Evolutionary conservation across 441 rosid species (phyloP).

Genomic region (Populus trichocarpa): DNA sequence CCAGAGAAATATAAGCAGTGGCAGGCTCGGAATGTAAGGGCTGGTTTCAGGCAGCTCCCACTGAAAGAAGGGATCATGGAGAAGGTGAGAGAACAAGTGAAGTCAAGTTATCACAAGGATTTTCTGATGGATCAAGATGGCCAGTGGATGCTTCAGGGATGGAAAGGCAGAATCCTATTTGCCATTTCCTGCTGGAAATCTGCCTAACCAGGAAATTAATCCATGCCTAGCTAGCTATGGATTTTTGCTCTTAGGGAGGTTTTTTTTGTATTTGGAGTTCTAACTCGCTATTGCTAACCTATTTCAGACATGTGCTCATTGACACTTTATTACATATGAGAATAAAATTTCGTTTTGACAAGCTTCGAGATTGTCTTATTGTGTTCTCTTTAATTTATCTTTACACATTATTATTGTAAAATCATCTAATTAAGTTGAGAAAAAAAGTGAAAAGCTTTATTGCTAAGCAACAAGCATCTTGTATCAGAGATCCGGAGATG

Average conservation of each 20-base stretch:
- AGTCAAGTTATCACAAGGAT: constrained; percentile 42
- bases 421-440: neutral
- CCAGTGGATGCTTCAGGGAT: constrained; percentile 71
- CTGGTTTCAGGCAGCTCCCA: constrained; percentile 51
- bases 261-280: neutral
- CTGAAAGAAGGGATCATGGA: constrained; percentile 44
- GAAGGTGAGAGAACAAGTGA: constrained; percentile 33
- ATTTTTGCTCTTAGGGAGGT: too few relatives aligned
- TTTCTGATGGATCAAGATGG: constrained; percentile 55
- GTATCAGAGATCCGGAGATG: neutral
- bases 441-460: neutral
- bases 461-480: neutral
- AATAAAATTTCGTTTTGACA: neutral
- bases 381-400: neutral
- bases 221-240: neutral
- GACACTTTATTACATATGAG: neutral
- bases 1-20: constrained; percentile 90
- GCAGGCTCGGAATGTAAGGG: constrained; percentile 58
- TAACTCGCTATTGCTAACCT: neutral
- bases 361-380: neutral
- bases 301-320: neutral
- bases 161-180: constrained; percentile 59
- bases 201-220: constrained; percentile 8
- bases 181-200: constrained; percentile 69
- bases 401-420: neutral